Evolutionary conservation across 2,329 filamentous ascomycete genomes (phyloP).

Genomic region (Ceratocystis cacaofunesta): DNA sequence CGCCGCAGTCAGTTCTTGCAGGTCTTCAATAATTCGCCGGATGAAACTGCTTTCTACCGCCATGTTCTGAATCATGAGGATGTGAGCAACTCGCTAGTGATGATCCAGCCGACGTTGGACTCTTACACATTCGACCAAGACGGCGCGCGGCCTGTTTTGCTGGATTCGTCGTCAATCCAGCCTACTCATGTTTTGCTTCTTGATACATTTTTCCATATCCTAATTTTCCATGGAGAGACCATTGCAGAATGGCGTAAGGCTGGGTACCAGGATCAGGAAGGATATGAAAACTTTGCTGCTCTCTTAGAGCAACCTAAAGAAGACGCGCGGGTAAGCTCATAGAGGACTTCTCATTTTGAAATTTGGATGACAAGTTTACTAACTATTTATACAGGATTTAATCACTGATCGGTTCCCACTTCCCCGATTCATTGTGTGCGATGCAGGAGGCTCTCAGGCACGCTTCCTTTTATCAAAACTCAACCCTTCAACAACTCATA

Average conservation of each 20-base stretch:
- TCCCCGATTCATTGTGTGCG: constrained; percentile 94
- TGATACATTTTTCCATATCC: constrained; percentile 98
- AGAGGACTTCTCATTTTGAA: neutral
- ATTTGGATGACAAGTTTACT: constrained; percentile 21
- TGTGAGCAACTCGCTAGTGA: constrained; percentile 88
- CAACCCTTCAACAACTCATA: constrained; percentile 94
- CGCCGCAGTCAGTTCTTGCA: constrained; percentile 94
- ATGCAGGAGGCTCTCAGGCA: constrained; percentile 94
- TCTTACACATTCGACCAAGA: constrained; percentile 96
- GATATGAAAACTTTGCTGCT: constrained; percentile 87
- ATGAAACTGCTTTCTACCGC: constrained; percentile 97
- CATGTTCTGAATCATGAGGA: constrained; percentile 97
- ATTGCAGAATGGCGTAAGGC: constrained; percentile 97
- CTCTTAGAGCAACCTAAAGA: constrained; percentile 89
- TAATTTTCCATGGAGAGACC: constrained; percentile 97
- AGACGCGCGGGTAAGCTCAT: constrained; percentile 64
- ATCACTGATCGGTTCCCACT: constrained; percentile 97
- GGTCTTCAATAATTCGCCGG: constrained; percentile 98
- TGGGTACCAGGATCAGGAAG: constrained; percentile 94
- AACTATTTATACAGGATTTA: constrained; percentile 51
- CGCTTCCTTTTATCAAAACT: constrained; percentile 94
- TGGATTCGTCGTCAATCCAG: constrained; percentile 94
- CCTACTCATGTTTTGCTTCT: constrained; percentile 84
- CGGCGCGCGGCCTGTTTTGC: constrained; percentile 77
- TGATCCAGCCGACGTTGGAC: constrained; percentile 97